These are phyloP conservation scores for Paecilomyces variotii DNA, from an alignment of 2,329 filamentous ascomycete species.

Conservation along the genomic window DNA sequence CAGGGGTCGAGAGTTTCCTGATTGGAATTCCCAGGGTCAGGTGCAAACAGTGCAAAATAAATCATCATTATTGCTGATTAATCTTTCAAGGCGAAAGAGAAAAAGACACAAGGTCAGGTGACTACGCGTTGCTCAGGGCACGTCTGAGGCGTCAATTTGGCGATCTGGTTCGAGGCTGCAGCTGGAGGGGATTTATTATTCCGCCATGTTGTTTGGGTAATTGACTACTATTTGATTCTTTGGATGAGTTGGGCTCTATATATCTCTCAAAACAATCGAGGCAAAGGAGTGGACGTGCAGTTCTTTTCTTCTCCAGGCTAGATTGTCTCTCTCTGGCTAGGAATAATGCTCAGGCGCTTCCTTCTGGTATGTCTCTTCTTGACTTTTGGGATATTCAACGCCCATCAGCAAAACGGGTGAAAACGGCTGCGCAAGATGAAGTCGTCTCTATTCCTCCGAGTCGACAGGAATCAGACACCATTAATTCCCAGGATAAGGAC, in stretches of 20 bases:
- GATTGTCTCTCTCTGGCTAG: not conserved
- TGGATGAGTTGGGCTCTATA: not conserved
- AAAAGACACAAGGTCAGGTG: slow-evolving; percentile 6
- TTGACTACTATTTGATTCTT: not conserved
- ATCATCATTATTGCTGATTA: no score
- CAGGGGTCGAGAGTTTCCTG: not conserved
- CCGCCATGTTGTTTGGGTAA: not conserved
- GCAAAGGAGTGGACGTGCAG: not conserved
- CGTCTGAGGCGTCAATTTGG: slow-evolving; percentile 1
- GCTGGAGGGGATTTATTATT: not conserved
- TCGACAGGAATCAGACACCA: not conserved
- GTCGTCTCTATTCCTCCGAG: not conserved
- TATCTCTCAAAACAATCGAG: not conserved
- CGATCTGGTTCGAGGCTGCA: slow-evolving; percentile 6
- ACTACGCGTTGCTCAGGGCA: slow-evolving; percentile 8
- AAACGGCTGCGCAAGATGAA: slow-evolving; percentile 15
- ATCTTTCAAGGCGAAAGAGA: not conserved
- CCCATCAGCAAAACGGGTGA: slow-evolving; percentile 21
- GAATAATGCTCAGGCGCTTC: not conserved
- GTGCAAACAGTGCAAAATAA: slow-evolving; percentile 13
- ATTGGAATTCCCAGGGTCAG: not conserved
- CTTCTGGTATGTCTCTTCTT: slow-evolving; percentile 25
- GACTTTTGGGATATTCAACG: slow-evolving; percentile 29
- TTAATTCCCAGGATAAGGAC: not conserved
- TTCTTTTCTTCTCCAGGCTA: not conserved